These are phyloP conservation scores for Lipomyces chichibuensis DNA, from an alignment of 805 yeast genomes.

Conservation along the genomic window DNA sequence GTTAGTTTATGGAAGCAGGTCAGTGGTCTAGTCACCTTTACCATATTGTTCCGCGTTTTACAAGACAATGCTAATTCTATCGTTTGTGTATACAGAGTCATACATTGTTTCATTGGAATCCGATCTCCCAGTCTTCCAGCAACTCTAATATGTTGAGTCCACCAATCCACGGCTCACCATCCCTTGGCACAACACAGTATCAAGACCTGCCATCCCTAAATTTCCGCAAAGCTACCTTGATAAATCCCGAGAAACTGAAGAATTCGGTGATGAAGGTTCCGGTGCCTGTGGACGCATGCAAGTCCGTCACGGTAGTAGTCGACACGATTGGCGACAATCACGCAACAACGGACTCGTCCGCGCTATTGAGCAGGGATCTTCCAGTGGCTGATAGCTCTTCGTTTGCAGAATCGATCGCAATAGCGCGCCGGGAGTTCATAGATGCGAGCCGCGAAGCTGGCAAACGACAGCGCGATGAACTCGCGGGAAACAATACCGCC, in stretches of 20 bases:
- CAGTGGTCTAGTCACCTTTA: neutral
- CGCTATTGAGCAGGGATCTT: neutral
- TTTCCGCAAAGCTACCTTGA: neutral
- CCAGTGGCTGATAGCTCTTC: neutral
- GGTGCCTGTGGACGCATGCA: neutral
- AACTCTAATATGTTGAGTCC: neutral
- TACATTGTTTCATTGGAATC: neutral
- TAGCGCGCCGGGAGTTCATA: neutral
- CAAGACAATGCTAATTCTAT: neutral
- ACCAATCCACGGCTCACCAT: neutral
- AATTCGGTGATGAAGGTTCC: neutral
- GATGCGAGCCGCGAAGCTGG: neutral
- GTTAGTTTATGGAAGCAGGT: neutral
- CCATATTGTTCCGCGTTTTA: neutral
- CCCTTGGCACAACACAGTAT: neutral
- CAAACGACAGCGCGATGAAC: neutral
- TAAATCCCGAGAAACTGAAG: neutral
- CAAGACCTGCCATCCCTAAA: neutral
- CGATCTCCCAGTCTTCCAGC: neutral
- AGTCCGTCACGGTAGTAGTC: neutral
- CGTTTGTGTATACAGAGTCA: neutral
- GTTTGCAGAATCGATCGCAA: neutral
- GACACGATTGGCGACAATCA: neutral
- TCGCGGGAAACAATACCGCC: neutral
- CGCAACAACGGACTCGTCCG: neutral